Evolutionary conservation across 495 filamentous ascomycete species (phyloP).

Genomic region (Xylaria nigripes): DNA sequence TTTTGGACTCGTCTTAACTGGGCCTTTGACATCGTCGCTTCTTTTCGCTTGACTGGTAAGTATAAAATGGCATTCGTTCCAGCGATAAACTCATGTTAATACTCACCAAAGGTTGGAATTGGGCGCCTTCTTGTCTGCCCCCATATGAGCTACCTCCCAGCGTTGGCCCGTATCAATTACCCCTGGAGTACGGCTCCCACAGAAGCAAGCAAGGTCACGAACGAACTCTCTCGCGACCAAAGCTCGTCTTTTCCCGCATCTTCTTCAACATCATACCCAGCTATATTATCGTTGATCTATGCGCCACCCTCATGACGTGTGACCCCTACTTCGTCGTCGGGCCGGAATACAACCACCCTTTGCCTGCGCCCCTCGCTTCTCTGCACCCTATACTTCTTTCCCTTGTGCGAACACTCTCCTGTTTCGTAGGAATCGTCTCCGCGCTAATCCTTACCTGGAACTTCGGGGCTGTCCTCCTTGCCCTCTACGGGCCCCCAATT

Average conservation of each 20-base stretch:
- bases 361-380: constrained; percentile 34
- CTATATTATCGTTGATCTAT: constrained; percentile 58
- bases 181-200: constrained; percentile 24
- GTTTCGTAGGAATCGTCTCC: constrained; percentile 41
- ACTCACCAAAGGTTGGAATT: constrained; percentile 58
- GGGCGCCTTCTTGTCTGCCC: constrained; percentile 52
- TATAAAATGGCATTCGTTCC: not conserved
- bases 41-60: constrained; percentile 55
- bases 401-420: constrained; percentile 44
- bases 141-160: constrained; percentile 40
- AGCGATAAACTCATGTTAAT: not conserved
- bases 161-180: constrained; percentile 30
- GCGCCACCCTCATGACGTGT: constrained; percentile 56
- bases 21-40: constrained; percentile 58
- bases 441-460: constrained; percentile 49
- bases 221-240: constrained; percentile 30
- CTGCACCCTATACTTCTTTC: constrained; percentile 34
- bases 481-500: constrained; percentile 35
- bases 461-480: constrained; percentile 34
- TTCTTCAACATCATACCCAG: constrained; percentile 35
- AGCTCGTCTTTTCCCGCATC: constrained; percentile 43
- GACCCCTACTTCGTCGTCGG: constrained; percentile 67
- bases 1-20: constrained; percentile 61
- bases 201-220: constrained; percentile 27
- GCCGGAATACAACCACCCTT: constrained; percentile 22